Evolutionary conservation across 192 early-diverging fungal species (phyloP), one percentile per base, ranked within the genome.

Genomic region (Linnemannia hyalina): DNA sequence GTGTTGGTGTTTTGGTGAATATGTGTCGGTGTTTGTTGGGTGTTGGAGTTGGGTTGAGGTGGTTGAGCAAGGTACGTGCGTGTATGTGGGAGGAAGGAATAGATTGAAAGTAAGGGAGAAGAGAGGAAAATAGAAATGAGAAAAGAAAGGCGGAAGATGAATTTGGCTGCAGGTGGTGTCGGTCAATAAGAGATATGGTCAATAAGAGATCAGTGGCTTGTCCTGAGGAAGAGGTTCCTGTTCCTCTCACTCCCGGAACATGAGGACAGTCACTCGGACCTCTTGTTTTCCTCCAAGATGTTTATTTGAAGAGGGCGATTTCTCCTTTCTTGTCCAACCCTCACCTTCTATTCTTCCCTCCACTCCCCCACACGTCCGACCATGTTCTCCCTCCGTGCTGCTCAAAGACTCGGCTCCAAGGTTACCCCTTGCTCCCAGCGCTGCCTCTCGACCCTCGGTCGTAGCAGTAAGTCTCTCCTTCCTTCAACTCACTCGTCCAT

Each of bases 381-480:
- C 75, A 86, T 86, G 84, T 86, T 86, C 76, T 77, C 78, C 38
- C 75, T 80, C 57, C 84, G 84, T 75, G 71, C 84, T 73, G 84
- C 80, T 36, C 78, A 86, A n/a, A 76, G 84, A 72, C 79, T 86
- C 54, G 68, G 69, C 75, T 69, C 84, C 71, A 86, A 86, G 84
- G 84, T 70, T 65, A 74, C 77, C 40, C 77, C 83, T 68, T 80
- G 63, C 75, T 77, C 84, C 70, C 84, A 86, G 84, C 84, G 84
- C 80, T 80, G 78, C 78, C 78, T 86, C 79, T 86, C 84, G 84
- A 86, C 84, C 80, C 42, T 86, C 42, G 76, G 84, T 81, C 84
- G 84, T 74, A 81, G 84, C 84, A 78, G 84, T 86, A 86, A 86
- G 84, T 86, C 68, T 15, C 36, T 3, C 22, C 41, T 74, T 35